Base-by-base conservation (phyloP, 2,329 filamentous ascomycete genomes). In the Pseudogymnoascus sp. region DNA sequence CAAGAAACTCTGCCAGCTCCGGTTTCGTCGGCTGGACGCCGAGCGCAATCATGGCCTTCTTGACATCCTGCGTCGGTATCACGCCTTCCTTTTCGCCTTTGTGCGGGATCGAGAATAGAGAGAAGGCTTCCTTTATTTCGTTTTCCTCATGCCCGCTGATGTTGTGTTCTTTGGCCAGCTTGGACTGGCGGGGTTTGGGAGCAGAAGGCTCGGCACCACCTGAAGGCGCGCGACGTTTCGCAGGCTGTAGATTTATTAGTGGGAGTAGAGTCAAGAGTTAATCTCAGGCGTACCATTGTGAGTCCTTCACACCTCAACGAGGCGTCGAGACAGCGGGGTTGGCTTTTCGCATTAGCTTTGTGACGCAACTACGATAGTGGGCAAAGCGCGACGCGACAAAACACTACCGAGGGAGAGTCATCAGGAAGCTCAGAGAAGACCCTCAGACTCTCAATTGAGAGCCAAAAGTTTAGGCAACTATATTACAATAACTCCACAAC, bases 121-220 rank as follows among this genome's bases (percentile, higher is more conserved):
- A 81, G 75, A 95, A 98, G 12, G 93, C 93, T 75, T 97, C 93
- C 71, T 86, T 87, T 72, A 99, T 96, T 77, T 97, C 92, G 69
- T 84, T 83, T 77, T 98, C 93, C 77, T 97, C 89, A 67, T 89
- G 85, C 41, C 87, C 89, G 12, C 86, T 88, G 72, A 98, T 86
- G 75, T 92, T 88, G 82, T 97, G 87, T 73, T 96, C 91, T 77
- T 93, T 93, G 31, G 93, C 93, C 70, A 97, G 90, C 75, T 92
- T 96, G 64, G 93, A 96, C 71, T 86, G 86, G 66, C 89, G 89
- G 62, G 80, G 77, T 73, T 78, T 75, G 33, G 78, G 63, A 26
- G 65, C 64, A 2, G 66, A 64, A 6, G 65, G 61, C 33, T 66
- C 65, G 19, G 19, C 19, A 33, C 28, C 50, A 35, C 50, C 50